Percentiles rank a stretch among this genome's conserved stretches.
These are phyloP conservation scores for Rhizopus arrhizus DNA, from an alignment of 371 early-diverging fungal genomes.

Conservation along the genomic window DNA sequence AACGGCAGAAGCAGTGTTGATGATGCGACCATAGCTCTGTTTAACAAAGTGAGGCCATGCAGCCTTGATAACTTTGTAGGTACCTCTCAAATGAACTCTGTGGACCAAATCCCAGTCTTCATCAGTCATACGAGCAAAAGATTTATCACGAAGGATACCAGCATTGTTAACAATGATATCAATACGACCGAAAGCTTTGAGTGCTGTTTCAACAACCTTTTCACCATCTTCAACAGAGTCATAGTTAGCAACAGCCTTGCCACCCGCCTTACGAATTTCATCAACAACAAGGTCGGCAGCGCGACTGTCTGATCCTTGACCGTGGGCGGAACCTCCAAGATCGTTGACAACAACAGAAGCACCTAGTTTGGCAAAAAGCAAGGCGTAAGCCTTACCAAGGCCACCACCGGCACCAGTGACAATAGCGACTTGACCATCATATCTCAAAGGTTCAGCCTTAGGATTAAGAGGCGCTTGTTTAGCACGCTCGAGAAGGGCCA, in stretches of 20 bases:
- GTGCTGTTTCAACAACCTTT: constrained; percentile 93
- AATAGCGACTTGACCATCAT: constrained; percentile 84
- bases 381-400: constrained; percentile 88
- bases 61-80: constrained; percentile 94
- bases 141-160: constrained; percentile 95
- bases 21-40: constrained; percentile 92
- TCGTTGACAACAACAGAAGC: constrained; percentile 92
- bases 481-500: constrained; percentile 78
- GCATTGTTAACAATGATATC: constrained; percentile 98
- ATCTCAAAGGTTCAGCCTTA: constrained; percentile 65
- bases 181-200: constrained; percentile 92
- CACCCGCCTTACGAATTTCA: constrained; percentile 91
- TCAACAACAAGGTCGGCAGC: constrained; percentile 97
- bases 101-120: constrained; percentile 95
- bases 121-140: constrained; percentile 94
- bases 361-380: constrained; percentile 79
- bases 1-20: constrained; percentile 91
- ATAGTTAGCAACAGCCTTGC: constrained; percentile 97
- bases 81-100: constrained; percentile 90
- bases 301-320: constrained; percentile 64
- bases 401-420: constrained; percentile 95
- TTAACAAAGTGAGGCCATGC: constrained; percentile 95
- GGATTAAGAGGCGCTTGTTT: constrained; percentile 65
- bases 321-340: constrained; percentile 66
- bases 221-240: constrained; percentile 97